phyloP scores from a whole-genome alignment of 805 yeast genomes.

The Jamesozyma rosinii region DNA sequence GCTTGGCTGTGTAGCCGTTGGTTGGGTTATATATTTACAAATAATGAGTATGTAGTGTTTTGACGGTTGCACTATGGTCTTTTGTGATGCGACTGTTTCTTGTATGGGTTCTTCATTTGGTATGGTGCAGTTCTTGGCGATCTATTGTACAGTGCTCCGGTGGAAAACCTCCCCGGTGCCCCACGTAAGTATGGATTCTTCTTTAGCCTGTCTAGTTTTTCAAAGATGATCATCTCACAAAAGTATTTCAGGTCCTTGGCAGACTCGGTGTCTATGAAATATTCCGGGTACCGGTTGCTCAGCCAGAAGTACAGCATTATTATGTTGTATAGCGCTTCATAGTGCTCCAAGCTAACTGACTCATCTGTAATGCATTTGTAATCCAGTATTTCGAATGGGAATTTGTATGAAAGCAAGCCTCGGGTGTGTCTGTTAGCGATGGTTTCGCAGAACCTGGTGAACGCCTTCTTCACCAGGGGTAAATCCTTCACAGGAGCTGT shows the following conservation, averaged over 20 bases:
- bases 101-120: background rate
- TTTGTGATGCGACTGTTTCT: background rate
- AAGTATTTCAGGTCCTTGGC: conserved; percentile 61
- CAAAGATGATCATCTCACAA: conserved; percentile 47
- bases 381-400: conserved; percentile 26
- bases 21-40: no score
- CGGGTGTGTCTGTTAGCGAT: conserved; percentile 48
- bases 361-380: conserved; percentile 20
- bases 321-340: conserved; percentile 60
- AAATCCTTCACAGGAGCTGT: conserved; percentile 52
- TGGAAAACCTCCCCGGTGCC: background rate
- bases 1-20: no score
- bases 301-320: conserved; percentile 75
- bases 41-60: no score
- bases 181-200: conserved; percentile 23
- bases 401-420: conserved; percentile 44
- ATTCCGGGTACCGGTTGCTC: conserved; percentile 74
- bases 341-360: conserved; percentile 20
- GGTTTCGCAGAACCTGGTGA: conserved; percentile 40
- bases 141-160: background rate
- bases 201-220: conserved; percentile 28
- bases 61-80: no score
- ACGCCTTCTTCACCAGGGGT: conserved; percentile 35
- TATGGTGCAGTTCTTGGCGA: background rate
- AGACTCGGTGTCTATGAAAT: conserved; percentile 65